Percentiles rank a stretch among this genome's conserved stretches.
Conservation (phyloP, 106 monocot genomes). For the Hemerocallis citrina region DNA sequence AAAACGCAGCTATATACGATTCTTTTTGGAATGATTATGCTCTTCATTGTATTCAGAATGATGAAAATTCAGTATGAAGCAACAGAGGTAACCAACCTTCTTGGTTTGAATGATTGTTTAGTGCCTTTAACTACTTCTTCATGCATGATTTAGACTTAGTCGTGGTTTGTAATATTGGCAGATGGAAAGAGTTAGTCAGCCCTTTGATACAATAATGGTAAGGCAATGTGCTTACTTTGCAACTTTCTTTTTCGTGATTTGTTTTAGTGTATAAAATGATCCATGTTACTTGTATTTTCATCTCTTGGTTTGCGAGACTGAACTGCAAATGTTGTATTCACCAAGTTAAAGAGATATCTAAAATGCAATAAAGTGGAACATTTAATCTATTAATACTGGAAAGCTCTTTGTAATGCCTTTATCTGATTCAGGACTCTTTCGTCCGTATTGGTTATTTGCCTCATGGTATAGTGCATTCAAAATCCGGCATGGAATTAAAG, state of each 20-base stretch:
- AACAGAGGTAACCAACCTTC: slow-evolving; percentile 43
- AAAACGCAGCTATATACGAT: slow-evolving; percentile 21
- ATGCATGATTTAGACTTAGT: slow-evolving; percentile 1
- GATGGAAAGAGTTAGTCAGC: slow-evolving; percentile 46
- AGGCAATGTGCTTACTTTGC: background rate
- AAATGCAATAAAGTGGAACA: background rate
- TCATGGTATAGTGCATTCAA: slow-evolving; percentile 54
- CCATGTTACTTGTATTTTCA: background rate
- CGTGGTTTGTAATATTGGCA: slow-evolving; percentile 14
- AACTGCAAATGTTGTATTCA: background rate
- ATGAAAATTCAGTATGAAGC: slow-evolving; percentile 49
- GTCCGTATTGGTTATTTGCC: slow-evolving; percentile 53
- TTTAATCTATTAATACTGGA: background rate
- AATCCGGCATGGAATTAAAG: slow-evolving; percentile 75
- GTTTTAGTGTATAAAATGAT: background rate
- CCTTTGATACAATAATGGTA: slow-evolving; percentile 64
- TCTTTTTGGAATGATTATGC: slow-evolving; percentile 18
- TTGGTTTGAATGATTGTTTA: background rate
- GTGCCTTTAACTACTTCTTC: background rate
- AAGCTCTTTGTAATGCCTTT: background rate
- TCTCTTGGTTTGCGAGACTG: background rate
- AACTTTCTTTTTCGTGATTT: background rate
- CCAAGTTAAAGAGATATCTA: background rate
- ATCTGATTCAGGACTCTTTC: slow-evolving; percentile 24
- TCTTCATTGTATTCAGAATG: slow-evolving; percentile 49